These are phyloP conservation scores for Dissoconium aciculare DNA, from an alignment of 2,329 filamentous ascomycete species.

Conservation along the genomic window DNA sequence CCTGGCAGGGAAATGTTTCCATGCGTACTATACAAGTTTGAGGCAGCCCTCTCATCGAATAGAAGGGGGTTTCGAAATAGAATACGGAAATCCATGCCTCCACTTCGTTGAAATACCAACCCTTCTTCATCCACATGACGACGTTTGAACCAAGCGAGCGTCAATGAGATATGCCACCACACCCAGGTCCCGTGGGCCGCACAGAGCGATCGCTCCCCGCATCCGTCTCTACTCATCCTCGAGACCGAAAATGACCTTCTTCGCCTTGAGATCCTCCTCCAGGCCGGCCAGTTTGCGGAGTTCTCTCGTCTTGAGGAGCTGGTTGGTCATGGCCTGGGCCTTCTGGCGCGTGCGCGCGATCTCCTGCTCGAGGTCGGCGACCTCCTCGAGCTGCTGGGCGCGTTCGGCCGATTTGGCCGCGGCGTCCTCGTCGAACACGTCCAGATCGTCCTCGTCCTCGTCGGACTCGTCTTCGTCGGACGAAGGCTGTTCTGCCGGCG, in stretches of 20 bases:
- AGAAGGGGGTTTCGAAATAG: no score
- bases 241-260: slow-evolving; percentile 31
- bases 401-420: slow-evolving; percentile 33
- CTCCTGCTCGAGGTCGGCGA: slow-evolving; percentile 39
- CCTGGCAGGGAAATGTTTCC: no score
- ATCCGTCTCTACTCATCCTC: slow-evolving; percentile 20
- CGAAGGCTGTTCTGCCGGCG: slow-evolving; percentile 11
- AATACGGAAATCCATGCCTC: no score
- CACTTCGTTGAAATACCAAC: no score
- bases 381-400: slow-evolving; percentile 37
- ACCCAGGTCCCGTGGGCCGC: no score
- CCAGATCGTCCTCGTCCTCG: slow-evolving; percentile 29
- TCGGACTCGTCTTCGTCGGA: slow-evolving; percentile 34
- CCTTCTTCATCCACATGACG: no score
- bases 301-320: slow-evolving; percentile 36
- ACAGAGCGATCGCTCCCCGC: no score
- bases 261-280: slow-evolving; percentile 40
- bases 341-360: slow-evolving; percentile 28
- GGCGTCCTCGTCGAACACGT: slow-evolving; percentile 38
- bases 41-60: no score
- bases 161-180: no score
- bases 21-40: no score
- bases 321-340: slow-evolving; percentile 28
- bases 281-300: slow-evolving; percentile 35
- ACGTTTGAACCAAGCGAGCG: no score